phyloP scores from a whole-genome alignment of 1,139 yeast genomes.

The Blastobotrys aristatus region DNA sequence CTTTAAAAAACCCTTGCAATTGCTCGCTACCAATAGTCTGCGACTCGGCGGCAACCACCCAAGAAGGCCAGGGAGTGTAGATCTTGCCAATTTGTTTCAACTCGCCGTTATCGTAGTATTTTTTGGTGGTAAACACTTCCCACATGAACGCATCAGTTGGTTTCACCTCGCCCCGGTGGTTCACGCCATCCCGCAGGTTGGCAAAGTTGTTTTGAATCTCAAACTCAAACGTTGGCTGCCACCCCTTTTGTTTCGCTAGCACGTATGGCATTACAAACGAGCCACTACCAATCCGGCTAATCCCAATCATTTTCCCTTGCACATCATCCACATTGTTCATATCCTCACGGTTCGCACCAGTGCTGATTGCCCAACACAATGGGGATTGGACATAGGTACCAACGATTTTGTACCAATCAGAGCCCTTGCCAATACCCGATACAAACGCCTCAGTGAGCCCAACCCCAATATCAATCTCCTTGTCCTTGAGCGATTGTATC shows the following conservation, averaged over 20 bases:
- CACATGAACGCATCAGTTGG: constrained; percentile 87
- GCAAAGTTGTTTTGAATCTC: constrained; percentile 63
- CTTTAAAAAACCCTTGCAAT: constrained; percentile 44
- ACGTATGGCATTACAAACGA: constrained; percentile 90
- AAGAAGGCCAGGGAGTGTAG: constrained; percentile 95
- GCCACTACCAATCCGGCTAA: constrained; percentile 88
- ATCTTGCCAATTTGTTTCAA: constrained; percentile 81
- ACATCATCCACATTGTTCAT: constrained; percentile 49
- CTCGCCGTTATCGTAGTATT: constrained; percentile 73
- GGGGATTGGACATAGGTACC: constrained; percentile 87
- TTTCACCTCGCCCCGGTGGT: constrained; percentile 39
- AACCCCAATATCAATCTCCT: constrained; percentile 69
- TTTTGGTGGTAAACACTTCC: constrained; percentile 88
- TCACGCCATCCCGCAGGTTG: constrained; percentile 75
- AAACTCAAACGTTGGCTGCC: constrained; percentile 42
- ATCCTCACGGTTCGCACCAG: constrained; percentile 60
- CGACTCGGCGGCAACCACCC: constrained; percentile 64
- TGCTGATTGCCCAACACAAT: constrained; percentile 83
- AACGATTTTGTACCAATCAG: constrained; percentile 55
- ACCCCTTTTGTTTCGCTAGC: constrained; percentile 54
- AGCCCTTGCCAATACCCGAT: constrained; percentile 72
- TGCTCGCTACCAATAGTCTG: constrained; percentile 32
- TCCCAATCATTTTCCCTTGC: constrained; percentile 62
- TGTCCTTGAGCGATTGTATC: constrained; percentile 62
- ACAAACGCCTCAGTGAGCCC: constrained; percentile 91